Evolutionary conservation across 192 early-diverging fungal species (phyloP), one percentile per base, ranked within the genome.

Genomic region (Obelidium mucronatum): DNA sequence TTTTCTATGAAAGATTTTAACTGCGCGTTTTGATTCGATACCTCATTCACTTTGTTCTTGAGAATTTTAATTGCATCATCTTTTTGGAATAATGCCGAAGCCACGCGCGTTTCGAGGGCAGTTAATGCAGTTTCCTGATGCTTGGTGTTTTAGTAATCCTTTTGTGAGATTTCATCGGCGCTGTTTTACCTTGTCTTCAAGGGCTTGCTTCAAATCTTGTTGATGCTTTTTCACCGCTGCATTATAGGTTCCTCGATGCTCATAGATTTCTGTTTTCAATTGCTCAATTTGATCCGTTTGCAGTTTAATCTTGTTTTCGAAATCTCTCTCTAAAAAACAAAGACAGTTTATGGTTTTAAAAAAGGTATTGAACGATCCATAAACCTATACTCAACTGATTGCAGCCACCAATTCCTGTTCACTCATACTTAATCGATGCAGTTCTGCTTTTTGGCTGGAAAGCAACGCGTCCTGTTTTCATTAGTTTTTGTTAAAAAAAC

Each of bases 1-100:
- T 85, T 65, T 52, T 89, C 88, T 2, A 89, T 83, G 31, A 87
- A 71, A 40, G 62, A 26, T 53, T 85, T 83, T 31, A 89, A 71
- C 61, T 89, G 82, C 30, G 30, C 42, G 63, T 80, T 84, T 17
- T 70, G 22, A 15, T 81, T 70, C 5, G 44, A 36, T 60, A 84
- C 40, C 26, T 87, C 88, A 30, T 87, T 80, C 22, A 77, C 55
- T 55, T 88, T 81, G 0, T 63, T n/a, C 53, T 76, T 69, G 34
- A 89, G 65, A n/a, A 35, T 31, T n/a, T 33, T 59, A 33, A 87
- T 73, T 4, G 74, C 26, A 22, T 88, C 77, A 42, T 89, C 88
- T 65, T 89, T 89, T 1, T 39, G 2, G 0, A 39, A 42, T 5
- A 89, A 31, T 2, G 87, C 75, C 53, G 79, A 62, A 15, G 79